Evolutionary conservation across 495 filamentous ascomycete genomes (phyloP).

Genomic region (Penicillium malachiteum): DNA sequence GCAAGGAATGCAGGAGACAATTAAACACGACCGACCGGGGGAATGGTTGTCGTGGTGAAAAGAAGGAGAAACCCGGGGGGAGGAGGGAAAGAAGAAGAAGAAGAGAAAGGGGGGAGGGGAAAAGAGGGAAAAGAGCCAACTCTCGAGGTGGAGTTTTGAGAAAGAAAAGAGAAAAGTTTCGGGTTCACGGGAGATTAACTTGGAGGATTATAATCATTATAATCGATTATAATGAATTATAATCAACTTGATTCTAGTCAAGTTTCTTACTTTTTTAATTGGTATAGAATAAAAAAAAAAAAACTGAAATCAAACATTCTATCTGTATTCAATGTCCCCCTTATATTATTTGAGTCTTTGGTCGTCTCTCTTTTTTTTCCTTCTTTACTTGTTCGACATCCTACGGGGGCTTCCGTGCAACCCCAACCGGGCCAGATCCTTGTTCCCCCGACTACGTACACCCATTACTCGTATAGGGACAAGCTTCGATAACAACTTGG

Average conservation of each 20-base stretch:
- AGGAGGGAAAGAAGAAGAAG: slow-evolving; percentile 21
- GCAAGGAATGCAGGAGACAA: slow-evolving; percentile 38
- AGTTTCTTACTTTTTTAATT: not conserved
- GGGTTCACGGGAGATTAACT: slow-evolving; percentile 27
- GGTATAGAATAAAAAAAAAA: not conserved
- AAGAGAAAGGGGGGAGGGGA: slow-evolving; percentile 26
- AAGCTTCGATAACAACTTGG: not conserved
- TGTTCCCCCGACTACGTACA: slow-evolving; percentile 1
- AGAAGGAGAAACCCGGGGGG: slow-evolving; percentile 28
- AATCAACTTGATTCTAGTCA: too few species aligned
- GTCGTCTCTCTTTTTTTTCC: not conserved
- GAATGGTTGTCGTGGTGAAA: slow-evolving; percentile 21
- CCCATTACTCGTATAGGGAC: not conserved
- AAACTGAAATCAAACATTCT: too few species aligned
- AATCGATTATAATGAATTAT: too few species aligned
- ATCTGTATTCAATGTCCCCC: too few species aligned
- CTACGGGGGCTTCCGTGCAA: slow-evolving; percentile 19
- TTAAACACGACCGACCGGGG: slow-evolving; percentile 29
- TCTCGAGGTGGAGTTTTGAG: slow-evolving; percentile 36
- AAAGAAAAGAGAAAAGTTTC: slow-evolving; percentile 36
- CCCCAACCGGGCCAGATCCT: slow-evolving; percentile 21
- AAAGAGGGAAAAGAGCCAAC: slow-evolving; percentile 19
- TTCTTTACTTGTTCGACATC: slow-evolving; percentile 2
- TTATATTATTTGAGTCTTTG: too few species aligned
- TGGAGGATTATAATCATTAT: too few species aligned